Conservation (phyloP, 768 basidiomycete species). For the Sarcomyxa edulis region DNA sequence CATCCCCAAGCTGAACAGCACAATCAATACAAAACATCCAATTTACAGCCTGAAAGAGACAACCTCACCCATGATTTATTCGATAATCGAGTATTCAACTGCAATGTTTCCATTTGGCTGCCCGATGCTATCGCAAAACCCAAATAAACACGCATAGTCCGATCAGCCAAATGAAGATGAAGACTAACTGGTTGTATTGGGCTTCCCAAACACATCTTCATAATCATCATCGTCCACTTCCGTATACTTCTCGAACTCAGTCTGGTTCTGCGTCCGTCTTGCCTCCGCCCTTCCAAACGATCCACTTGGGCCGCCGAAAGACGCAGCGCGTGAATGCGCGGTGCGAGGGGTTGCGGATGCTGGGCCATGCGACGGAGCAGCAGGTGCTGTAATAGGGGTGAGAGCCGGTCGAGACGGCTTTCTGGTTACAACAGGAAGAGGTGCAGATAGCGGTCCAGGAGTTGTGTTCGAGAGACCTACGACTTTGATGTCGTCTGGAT, state of each 20-base stretch:
- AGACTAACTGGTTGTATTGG: slow-evolving; percentile 58
- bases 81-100: slow-evolving; percentile 81
- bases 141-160: slow-evolving; percentile 2
- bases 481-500: slow-evolving; percentile 86
- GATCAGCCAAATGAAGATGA: neutral
- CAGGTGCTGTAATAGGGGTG: slow-evolving; percentile 32
- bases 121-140: slow-evolving; percentile 37
- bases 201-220: slow-evolving; percentile 89
- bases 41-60: neutral
- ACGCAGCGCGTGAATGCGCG: slow-evolving; percentile 56
- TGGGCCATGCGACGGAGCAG: slow-evolving; percentile 24
- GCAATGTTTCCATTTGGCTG: slow-evolving; percentile 66
- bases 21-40: neutral
- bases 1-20: slow-evolving; percentile 74
- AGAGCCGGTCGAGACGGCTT: slow-evolving; percentile 51
- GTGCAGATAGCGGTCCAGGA: slow-evolving; percentile 64
- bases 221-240: slow-evolving; percentile 91
- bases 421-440: slow-evolving; percentile 50
- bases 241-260: slow-evolving; percentile 79
- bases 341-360: slow-evolving; percentile 11
- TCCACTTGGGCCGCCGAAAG: slow-evolving; percentile 39
- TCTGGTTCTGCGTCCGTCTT: slow-evolving; percentile 43
- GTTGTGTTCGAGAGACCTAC: slow-evolving; percentile 45
- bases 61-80: slow-evolving; percentile 81
- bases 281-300: slow-evolving; percentile 71